Percentiles rank a stretch among this genome's conserved stretches.
Evolutionary conservation across 192 early-diverging fungal species (phyloP).

Genomic region (Spinellus fusiger): DNA sequence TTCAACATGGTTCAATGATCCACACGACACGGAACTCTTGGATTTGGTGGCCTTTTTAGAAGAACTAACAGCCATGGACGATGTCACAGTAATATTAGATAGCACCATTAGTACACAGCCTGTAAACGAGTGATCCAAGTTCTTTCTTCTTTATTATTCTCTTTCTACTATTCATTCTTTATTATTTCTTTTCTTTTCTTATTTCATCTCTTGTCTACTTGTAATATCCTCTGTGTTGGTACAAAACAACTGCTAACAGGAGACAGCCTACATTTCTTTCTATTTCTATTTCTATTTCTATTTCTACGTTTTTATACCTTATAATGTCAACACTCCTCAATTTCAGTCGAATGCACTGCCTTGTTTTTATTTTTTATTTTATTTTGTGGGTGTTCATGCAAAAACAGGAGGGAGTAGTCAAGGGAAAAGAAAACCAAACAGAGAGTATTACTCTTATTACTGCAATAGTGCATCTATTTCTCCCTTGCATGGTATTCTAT

Average conservation of each 20-base stretch:
- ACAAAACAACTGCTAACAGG: too few species aligned
- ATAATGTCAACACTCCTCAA: too few species aligned
- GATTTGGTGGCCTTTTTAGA: constrained; percentile 94
- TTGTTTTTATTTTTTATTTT: too few species aligned
- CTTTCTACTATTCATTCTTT: not conserved
- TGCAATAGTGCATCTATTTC: too few species aligned
- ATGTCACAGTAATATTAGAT: constrained; percentile 80
- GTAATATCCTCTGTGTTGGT: too few species aligned
- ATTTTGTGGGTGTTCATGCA: too few species aligned
- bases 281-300: not conserved
- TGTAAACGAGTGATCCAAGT: not conserved
- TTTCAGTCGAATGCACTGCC: too few species aligned
- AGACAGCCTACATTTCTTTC: not conserved
- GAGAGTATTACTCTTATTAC: too few species aligned
- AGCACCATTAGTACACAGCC: constrained; percentile 20
- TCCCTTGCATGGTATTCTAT: too few species aligned
- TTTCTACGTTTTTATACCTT: too few species aligned
- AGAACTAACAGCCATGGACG: constrained; percentile 81
- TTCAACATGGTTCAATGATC: constrained; percentile 95
- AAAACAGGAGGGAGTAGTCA: too few species aligned
- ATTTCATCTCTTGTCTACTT: not conserved
- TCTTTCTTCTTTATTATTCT: not conserved
- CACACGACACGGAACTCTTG: constrained; percentile 89
- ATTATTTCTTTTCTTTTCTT: not conserved
- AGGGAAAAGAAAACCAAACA: too few species aligned